Evolutionary conservation across 2,329 filamentous ascomycete species (phyloP), one percentile per base, ranked within the genome.

Genomic region (Aureobasidium pullulans): DNA sequence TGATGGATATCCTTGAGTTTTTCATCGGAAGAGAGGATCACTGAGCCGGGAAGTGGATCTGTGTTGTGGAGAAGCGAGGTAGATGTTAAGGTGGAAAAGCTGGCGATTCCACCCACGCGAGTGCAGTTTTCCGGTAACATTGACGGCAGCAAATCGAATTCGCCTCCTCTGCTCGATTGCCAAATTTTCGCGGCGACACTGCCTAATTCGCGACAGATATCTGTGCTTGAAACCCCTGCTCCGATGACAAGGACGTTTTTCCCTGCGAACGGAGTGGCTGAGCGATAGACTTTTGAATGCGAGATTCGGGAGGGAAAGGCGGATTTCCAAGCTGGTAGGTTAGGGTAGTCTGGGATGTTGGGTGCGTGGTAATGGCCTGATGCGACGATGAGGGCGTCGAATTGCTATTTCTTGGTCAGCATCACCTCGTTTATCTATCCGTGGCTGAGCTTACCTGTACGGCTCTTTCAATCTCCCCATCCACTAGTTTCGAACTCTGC

Each of bases 101-200:
- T 71, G 0, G 71, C 68, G 0, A 86, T 74, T 11, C 81, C 80
- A 0, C 76, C 76, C 0, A 88, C 73, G 9, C 84, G 75, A 1
- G 76, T 71, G 0, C 76, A 78, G 9, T 79, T 81, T 0, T 73
- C 68, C 0, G 85, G 85, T 0, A 88, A 73, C 16, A 85, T 66
- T 1, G 67, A 74, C 0, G 75, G 70, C 0, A 82, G 77, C 0
- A 85, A 69, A 66, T 88, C 85, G 60, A 84, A 87, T 0, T 73
- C 71, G 2, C 86, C 85, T 29, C 81, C 79, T 28, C 86, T 76
- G 1, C 83, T 82, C 62, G 81, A 85, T 64, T 82, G 80, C 62
- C 77, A 80, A 7, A 81, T 73, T 0, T 65, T 72, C 3, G 71
- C 71, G 2, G 78, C 78, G 5, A 76, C 60, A 0, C 71, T 67